Base-by-base conservation (phyloP, 768 basidiomycete species). In the Guyanaporus albipodus region DNA sequence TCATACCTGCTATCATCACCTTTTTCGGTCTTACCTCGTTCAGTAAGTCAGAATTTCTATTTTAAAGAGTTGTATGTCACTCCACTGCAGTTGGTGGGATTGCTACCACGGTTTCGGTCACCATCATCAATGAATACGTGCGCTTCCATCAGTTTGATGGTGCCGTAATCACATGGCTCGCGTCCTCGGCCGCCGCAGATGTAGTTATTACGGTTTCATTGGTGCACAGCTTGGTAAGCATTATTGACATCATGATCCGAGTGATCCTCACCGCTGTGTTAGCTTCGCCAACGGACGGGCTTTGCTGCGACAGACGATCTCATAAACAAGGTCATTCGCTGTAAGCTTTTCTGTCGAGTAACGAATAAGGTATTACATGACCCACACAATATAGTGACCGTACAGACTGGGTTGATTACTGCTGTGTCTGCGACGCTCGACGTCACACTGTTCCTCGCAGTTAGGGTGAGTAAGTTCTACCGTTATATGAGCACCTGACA, bases 271-370 rank as follows among this genome's bases (percentile, higher is more conserved):
- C 2, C 9, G 24, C 8, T 15, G 2, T n/a, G 14, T 40, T 42
- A 77, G 75, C 54, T 61, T 32, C 68, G 54, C 31, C 68, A 75
- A 46, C 72, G 69, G 48, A 75, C 73, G 0, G 74, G 74, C 10
- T 72, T 73, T 47, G 49, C 61, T 10, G 52, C 54, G 9, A 74
- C 75, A 1, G 74, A 77, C 14, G 37, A 46, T 38, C 22, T 51
- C 4, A 46, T 78, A 2, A 71, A 75, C 52, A 67, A 60, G 32
- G 70, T 78, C 42, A 74, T 76, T 44, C 56, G 70, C 44, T 19
- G 70, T 73, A 40, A 26, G 64, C 48, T 14, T 49, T 38, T 14
- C 40, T 19, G 6, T 42, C n/a, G n/a, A 4, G 14, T 17, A 5
- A 7, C 18, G 22, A 8, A 27, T 37, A 28, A 12, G 4, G 2